Conservation (phyloP, 208 protist genomes). For the Tritrichomonas musculus region DNA sequence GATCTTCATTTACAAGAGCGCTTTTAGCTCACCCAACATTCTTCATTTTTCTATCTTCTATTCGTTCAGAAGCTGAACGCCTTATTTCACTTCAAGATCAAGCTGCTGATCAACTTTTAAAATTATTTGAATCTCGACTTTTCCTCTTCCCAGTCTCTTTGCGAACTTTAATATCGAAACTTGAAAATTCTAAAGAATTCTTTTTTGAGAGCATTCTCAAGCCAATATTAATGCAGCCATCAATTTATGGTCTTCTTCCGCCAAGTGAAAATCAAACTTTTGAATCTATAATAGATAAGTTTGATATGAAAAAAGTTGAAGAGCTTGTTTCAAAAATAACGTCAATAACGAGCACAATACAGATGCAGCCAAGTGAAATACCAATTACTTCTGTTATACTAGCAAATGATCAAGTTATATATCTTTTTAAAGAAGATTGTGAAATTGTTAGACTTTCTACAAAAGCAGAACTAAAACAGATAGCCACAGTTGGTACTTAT, state of each 20-base stretch:
- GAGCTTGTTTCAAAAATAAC: background rate
- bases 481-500: background rate
- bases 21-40: conserved; percentile 17
- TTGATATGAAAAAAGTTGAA: background rate
- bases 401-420: background rate
- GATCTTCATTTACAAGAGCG: background rate
- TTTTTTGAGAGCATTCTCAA: background rate
- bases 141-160: background rate
- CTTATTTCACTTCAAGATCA: background rate
- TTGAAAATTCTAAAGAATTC: background rate
- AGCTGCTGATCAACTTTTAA: background rate
- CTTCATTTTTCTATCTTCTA: background rate
- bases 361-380: background rate
- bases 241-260: background rate
- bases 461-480: background rate
- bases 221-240: background rate
- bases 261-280: background rate
- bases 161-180: background rate
- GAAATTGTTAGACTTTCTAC: background rate
- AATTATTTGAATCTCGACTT: background rate
- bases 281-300: background rate
- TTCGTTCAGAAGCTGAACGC: background rate
- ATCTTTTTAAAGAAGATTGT: background rate
- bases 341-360: background rate
- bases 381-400: background rate